Conservation (phyloP, 345 rosid genomes). For the Gossypium sturtianum region DNA sequence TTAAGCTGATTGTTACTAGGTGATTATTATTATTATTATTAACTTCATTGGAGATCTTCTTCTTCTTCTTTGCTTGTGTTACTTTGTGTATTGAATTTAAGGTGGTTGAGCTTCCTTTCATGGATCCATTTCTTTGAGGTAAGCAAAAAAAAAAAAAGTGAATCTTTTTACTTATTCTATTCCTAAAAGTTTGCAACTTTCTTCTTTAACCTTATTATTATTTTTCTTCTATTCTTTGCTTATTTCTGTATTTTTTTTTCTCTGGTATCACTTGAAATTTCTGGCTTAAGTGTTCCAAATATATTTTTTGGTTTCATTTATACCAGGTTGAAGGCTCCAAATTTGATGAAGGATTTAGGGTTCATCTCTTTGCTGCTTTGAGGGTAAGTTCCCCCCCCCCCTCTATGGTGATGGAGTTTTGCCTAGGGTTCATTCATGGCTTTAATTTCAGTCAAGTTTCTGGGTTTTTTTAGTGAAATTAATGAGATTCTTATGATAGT, state of each 20-base stretch:
- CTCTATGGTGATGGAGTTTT: background rate
- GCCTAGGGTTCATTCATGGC: background rate
- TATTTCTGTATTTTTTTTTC: background rate
- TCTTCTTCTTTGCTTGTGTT: background rate
- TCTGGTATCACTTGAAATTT: background rate
- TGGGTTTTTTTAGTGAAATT: background rate
- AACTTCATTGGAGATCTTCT: constrained; percentile 13
- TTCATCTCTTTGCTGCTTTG: background rate
- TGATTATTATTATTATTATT: background rate
- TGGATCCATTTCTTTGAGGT: constrained; percentile 31
- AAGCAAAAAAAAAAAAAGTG: constrained; percentile 10
- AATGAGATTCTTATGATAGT: background rate
- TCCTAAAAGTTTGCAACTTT: constrained; percentile 27
- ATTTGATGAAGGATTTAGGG: background rate
- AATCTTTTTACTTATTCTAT: constrained; percentile 15
- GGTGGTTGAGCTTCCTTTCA: constrained; percentile 14
- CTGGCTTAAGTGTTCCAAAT: background rate
- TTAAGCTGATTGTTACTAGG: background rate
- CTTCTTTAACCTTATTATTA: background rate
- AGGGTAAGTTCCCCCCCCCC: background rate
- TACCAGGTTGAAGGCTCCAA: background rate
- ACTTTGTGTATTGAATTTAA: background rate
- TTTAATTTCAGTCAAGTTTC: background rate
- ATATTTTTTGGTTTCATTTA: too few relatives aligned
- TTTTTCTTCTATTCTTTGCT: background rate